These are phyloP conservation scores for Stemphylium vesicarium DNA, from an alignment of 2,329 filamentous ascomycete genomes.

Conservation along the genomic window DNA sequence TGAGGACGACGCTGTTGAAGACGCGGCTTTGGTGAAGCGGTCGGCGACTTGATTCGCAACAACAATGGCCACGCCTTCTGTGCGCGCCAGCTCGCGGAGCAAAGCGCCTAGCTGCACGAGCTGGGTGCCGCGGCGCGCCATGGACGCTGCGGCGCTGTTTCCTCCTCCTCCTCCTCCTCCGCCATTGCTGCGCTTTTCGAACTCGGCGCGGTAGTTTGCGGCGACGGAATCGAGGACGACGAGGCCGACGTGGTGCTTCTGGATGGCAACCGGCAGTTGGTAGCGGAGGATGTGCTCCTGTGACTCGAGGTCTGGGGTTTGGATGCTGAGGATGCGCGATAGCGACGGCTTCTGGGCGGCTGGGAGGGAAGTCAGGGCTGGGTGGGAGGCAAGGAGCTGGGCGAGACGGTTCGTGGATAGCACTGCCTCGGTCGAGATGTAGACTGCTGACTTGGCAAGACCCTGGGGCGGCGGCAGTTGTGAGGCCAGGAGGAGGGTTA, in stretches of 20 bases:
- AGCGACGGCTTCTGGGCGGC: slow-evolving; percentile 65
- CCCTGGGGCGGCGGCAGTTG: slow-evolving; percentile 80
- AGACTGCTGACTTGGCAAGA: slow-evolving; percentile 76
- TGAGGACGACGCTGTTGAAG: slow-evolving; percentile 25
- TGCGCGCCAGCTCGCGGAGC: slow-evolving; percentile 76
- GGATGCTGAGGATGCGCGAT: slow-evolving; percentile 77
- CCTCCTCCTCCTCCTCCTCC: slow-evolving; percentile 30
- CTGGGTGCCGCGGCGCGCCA: slow-evolving; percentile 78
- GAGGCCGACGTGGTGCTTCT: slow-evolving; percentile 77
- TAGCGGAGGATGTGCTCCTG: slow-evolving; percentile 95
- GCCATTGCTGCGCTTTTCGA: slow-evolving; percentile 62
- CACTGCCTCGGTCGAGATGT: slow-evolving; percentile 90
- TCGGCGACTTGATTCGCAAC: slow-evolving; percentile 96
- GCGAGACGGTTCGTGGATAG: slow-evolving; percentile 81
- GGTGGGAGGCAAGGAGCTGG: slow-evolving; percentile 76
- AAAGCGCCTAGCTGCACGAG: slow-evolving; percentile 77
- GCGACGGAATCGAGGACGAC: slow-evolving; percentile 90
- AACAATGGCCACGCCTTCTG: slow-evolving; percentile 80
- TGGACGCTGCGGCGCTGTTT: slow-evolving; percentile 50
- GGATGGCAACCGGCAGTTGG: slow-evolving; percentile 85
- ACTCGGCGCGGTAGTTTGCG: slow-evolving; percentile 94
- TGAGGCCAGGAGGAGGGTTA: slow-evolving; percentile 80
- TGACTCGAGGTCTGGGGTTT: slow-evolving; percentile 86
- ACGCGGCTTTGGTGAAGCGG: slow-evolving; percentile 64
- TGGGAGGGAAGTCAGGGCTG: slow-evolving; percentile 59